Conservation (phyloP, 2,329 filamentous ascomycete species). For the Ophiostoma himal-ulmi region DNA sequence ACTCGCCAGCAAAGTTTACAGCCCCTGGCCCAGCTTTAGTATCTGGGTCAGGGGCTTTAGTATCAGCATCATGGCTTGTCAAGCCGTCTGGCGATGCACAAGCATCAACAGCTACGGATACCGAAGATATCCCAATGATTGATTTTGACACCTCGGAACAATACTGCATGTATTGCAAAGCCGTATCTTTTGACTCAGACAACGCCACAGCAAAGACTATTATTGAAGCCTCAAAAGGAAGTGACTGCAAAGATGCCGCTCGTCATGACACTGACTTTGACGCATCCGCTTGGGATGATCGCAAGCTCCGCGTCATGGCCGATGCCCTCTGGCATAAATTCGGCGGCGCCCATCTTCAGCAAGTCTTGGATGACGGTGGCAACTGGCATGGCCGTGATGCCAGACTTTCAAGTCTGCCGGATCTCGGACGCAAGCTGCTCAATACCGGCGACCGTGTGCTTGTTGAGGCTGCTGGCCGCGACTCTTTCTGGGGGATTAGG, state of each 20-base stretch:
- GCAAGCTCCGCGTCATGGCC: not conserved
- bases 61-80: not conserved
- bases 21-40: not conserved
- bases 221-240: not conserved
- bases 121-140: not conserved
- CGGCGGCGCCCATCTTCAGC: not conserved
- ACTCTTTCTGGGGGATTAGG: not conserved
- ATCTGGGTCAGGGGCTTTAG: too few relatives aligned
- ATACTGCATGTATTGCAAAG: not conserved
- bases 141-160: not conserved
- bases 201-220: not conserved
- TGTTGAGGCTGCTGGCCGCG: not conserved
- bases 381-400: not conserved
- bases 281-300: not conserved
- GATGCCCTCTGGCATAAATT: not conserved
- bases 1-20: not conserved
- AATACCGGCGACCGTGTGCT: not conserved
- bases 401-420: not conserved
- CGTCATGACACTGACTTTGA: not conserved
- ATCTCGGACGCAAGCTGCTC: not conserved
- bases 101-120: too few relatives aligned
- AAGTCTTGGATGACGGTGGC: not conserved
- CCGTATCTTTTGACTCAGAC: not conserved
- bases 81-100: not conserved
- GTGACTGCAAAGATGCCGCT: not conserved